Base-by-base conservation (phyloP, 345 rosid genomes). In the Rhodamnia rubescens region DNA sequence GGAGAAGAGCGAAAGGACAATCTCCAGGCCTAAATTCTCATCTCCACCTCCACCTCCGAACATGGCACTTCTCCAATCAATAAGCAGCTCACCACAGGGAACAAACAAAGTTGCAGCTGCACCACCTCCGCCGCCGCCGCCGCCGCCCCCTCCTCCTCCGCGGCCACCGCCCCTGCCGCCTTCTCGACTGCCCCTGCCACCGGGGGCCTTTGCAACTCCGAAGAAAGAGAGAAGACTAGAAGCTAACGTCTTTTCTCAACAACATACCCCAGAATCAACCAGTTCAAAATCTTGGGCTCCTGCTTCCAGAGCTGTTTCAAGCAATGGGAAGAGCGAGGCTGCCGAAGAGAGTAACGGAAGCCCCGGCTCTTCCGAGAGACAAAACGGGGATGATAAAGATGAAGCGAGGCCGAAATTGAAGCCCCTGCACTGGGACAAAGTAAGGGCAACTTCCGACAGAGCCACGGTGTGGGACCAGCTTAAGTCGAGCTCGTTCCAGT, bases 381-480 rank as follows among this genome's bases (percentile, higher is more conserved):
- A 84, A 42, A 92, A 92, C 85, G 93, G 88, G 52, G 98, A 93
- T n/a, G 96, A 94, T 42, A 91, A 88, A 15, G 98, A 94, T 57
- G 95, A 94, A 87, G 91, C 91, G 26, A 94, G 88, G 83, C 98
- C 98, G 83, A 95, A 92, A 90, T 86, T 97, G 87, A 97, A 95
- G 90, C 95, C 99, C 57, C 91, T 97, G 69, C 99, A 97, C 81
- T 97, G 99, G 99, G 99, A 97, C 93, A 97, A 97, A 92, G 99
- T 97, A 53, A 90, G 96, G 55, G 99, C 99, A 26, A 93, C 97
- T 88, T 97, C 99, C 18, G 98, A 95, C 86, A 90, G 98, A 89
- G 99, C 98, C 88, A 97, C 99, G 16, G 99, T 97, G 87, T 97
- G 99, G 99, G 99, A 97, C 92, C 98, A 95, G 90, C 93, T 97